Conservation (phyloP, 345 rosid species). For the Pistacia integerrima region DNA sequence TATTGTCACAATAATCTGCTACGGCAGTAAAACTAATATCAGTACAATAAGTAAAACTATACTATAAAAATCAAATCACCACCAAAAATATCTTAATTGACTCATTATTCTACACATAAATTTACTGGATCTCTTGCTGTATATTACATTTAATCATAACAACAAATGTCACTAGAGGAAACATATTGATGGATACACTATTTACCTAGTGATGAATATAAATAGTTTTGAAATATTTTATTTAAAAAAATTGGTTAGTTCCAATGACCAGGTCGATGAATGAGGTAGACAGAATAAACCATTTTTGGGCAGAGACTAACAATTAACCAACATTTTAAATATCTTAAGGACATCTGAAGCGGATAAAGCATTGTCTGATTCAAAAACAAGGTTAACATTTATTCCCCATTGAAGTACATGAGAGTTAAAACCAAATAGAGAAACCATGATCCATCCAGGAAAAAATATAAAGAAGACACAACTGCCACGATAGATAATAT, state of each 20-base stretch:
- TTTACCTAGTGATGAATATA: not conserved
- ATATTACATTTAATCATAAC: not conserved
- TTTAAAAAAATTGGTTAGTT: not conserved
- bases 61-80: not conserved
- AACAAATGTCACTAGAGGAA: not conserved
- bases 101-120: not conserved
- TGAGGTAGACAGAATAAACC: not conserved
- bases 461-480: not conserved
- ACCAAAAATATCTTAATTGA: not conserved
- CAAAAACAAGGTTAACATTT: not conserved
- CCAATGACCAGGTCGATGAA: not conserved
- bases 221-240: not conserved
- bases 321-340: not conserved
- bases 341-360: not conserved
- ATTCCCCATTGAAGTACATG: not conserved
- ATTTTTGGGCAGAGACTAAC: not conserved
- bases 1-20: conserved; percentile 89
- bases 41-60: conserved; percentile 1
- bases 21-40: conserved; percentile 12
- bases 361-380: not conserved
- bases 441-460: not conserved
- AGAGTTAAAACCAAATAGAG: not conserved
- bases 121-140: not conserved
- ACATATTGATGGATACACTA: not conserved
- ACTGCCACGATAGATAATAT: not conserved